Evolutionary conservation across 352 stramenopile species (phyloP).

Genomic region (Hyaloperonospora brassicae): DNA sequence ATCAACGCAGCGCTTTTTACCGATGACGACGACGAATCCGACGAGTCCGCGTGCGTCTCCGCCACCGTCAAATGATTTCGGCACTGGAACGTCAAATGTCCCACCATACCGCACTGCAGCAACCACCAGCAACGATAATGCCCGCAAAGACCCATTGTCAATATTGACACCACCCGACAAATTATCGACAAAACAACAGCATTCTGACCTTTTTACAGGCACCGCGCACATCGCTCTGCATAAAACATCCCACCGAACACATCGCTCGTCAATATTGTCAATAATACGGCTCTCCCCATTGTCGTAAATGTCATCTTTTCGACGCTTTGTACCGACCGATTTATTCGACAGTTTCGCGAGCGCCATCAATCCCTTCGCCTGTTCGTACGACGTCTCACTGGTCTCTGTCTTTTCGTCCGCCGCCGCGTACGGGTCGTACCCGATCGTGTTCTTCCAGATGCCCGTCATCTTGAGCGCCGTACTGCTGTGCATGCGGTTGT

Average conservation of each 20-base stretch:
- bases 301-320: neutral
- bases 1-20: conserved; percentile 15
- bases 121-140: too few relatives aligned
- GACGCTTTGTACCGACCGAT: conserved; percentile 60
- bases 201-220: conserved; percentile 71
- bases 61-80: conserved; percentile 60
- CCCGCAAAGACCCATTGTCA: neutral
- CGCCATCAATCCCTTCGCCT: conserved; percentile 89
- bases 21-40: conserved; percentile 34
- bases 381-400: conserved; percentile 73
- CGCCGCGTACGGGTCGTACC: conserved; percentile 91
- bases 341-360: conserved; percentile 93
- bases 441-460: conserved; percentile 97
- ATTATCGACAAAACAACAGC: neutral
- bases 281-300: neutral
- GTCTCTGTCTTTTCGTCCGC: conserved; percentile 51
- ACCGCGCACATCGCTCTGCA: conserved; percentile 61
- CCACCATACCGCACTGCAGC: conserved; percentile 72
- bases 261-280: neutral
- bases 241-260: conserved; percentile 4
- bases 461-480: conserved; percentile 91
- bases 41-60: conserved; percentile 30
- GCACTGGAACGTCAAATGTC: conserved; percentile 89
- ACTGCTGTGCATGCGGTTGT: conserved; percentile 94
- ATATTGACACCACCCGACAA: neutral